These are phyloP conservation scores for Prunus mongolica DNA, from an alignment of 306 rosid genomes.

Conservation along the genomic window DNA sequence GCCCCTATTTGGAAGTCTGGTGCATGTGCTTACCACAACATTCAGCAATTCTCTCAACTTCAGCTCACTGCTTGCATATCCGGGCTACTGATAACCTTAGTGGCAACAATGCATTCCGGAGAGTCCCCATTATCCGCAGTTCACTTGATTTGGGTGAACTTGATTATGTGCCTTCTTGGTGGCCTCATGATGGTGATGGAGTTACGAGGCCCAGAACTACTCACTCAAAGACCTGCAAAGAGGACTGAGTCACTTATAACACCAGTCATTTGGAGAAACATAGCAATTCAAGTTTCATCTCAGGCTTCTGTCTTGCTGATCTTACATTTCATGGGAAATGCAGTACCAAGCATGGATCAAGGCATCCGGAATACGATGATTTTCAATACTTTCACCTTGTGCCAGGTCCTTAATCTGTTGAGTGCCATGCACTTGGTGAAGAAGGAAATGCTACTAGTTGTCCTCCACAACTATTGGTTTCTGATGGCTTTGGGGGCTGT, in stretches of 20 bases:
- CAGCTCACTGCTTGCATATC: constrained; percentile 45
- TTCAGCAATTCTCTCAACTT: constrained; percentile 54
- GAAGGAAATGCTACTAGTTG: constrained; percentile 21
- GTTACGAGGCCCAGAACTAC: constrained; percentile 21
- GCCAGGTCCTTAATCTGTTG: constrained; percentile 49
- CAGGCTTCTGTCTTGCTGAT: constrained; percentile 38
- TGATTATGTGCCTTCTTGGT: constrained; percentile 40
- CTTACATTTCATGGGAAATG: constrained; percentile 30
- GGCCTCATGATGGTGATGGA: constrained; percentile 54
- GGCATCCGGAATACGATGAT: constrained; percentile 41
- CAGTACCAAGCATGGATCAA: constrained; percentile 6
- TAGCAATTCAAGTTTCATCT: constrained; percentile 45
- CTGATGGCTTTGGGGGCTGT: constrained; percentile 30
- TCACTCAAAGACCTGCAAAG: constrained; percentile 1
- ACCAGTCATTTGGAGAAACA: constrained; percentile 21
- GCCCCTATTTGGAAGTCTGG: constrained; percentile 25
- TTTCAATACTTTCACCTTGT: constrained; percentile 47
- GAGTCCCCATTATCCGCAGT: constrained; percentile 45
- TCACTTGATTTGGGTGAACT: constrained; percentile 57
- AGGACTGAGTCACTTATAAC: constrained; percentile 32
- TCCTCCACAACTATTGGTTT: constrained; percentile 30
- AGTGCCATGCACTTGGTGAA: constrained; percentile 36
- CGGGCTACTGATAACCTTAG: constrained; percentile 35
- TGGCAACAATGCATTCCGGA: constrained; percentile 42
- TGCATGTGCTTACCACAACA: constrained; percentile 36